Evolutionary conservation across 2,329 filamentous ascomycete species (phyloP).

Genomic region (Arachnopeziza araneosa): DNA sequence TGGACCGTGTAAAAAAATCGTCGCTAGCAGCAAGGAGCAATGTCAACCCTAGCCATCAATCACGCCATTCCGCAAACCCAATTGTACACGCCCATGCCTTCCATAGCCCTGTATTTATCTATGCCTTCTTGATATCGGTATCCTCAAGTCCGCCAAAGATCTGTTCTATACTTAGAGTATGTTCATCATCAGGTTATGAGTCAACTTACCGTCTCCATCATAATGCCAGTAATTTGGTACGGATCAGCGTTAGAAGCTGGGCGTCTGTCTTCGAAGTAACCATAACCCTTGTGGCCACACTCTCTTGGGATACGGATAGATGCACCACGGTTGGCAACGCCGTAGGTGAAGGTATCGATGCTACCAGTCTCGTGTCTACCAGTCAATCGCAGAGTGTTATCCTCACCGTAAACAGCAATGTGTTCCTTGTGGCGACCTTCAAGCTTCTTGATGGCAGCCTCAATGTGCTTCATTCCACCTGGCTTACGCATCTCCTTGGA

Average conservation of each 20-base stretch:
- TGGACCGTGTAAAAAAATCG: conserved; percentile 14
- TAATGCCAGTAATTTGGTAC: conserved; percentile 56
- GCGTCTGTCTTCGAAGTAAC: conserved; percentile 86
- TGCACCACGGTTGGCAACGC: conserved; percentile 91
- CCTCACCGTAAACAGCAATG: conserved; percentile 92
- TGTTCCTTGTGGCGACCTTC: conserved; percentile 73
- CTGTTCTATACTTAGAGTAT: conserved; percentile 19
- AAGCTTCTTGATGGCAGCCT: conserved; percentile 78
- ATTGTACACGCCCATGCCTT: conserved; percentile 1
- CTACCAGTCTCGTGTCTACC: conserved; percentile 89
- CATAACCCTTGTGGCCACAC: conserved; percentile 79
- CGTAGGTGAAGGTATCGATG: conserved; percentile 91
- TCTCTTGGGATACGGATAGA: conserved; percentile 90
- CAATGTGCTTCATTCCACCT: conserved; percentile 93
- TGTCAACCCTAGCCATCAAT: conserved; percentile 15
- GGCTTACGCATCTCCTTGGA: conserved; percentile 83
- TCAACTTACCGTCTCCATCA: conserved; percentile 33
- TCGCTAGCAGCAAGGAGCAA: conserved; percentile 18
- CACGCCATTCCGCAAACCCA: not conserved
- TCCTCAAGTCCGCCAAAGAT: conserved; percentile 28
- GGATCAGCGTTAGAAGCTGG: conserved; percentile 83
- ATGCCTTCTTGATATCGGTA: conserved; percentile 1
- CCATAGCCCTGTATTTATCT: conserved; percentile 15
- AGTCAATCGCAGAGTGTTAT: conserved; percentile 90
- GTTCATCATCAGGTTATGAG: not conserved